Evolutionary conservation across 805 yeast genomes (phyloP), one percentile per base, ranked within the genome.

Genomic region (Candida tallmaniae): DNA sequence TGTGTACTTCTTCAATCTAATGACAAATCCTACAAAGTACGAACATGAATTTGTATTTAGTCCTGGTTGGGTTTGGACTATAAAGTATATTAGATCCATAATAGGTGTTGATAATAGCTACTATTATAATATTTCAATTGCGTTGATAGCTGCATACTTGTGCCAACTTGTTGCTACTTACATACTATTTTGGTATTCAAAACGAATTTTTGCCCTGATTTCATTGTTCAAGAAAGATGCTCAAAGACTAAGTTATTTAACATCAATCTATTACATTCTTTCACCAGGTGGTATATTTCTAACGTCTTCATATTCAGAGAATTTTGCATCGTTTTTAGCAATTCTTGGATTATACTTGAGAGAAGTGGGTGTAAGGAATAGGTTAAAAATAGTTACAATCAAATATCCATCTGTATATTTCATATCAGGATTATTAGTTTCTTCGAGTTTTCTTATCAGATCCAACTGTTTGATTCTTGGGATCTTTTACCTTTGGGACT

Each of bases 21-120:
- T 83, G 22, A 51, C 57, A 7, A 55, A 71, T 11, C 76, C 71
- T 0, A 54, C 60, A 11, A 54, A 60, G n/a, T 89, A 68, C 56
- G 97, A 90, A 57, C 96, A 90, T 54, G 95, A 88, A 58, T 83
- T 76, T 70, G 97, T 94, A 4, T 90, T 86, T 53, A 78, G 94
- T 18, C 83, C 83, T 8, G 50, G 76, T 2, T 90, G 96, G 95
- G 70, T 81, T 64, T 51, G 74, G 16, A 29, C 79, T 3, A 56
- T 82, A 3, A 52, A 45, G 28, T 42, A 23, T 19, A 13, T 35
- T 11, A 29, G 35, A 8, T 29, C 20, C 28, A 43, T 3, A 46
- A 44, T 9, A 15, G 33, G 23, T 33, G 34, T 6, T 42, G 24
- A 31, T 18, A 30, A 51, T 23, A 61, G 62, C 39, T 56, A 74